Base-by-base conservation (phyloP, 371 early-diverging fungal species). In the Mucor mucedo region DNA sequence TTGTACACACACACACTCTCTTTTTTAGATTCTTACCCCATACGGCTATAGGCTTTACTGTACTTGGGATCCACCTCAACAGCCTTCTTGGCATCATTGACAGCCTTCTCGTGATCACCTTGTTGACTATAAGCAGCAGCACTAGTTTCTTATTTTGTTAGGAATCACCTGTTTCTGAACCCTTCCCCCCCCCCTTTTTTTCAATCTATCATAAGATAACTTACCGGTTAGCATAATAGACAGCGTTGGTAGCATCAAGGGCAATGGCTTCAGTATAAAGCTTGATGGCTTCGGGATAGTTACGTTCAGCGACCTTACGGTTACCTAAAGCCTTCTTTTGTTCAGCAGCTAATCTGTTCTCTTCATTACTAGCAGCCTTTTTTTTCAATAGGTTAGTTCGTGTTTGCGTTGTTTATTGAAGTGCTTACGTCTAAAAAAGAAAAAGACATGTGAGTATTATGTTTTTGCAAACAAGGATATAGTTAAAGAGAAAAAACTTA, bases 161-260 rank as follows among this genome's bases (percentile, higher is more conserved):
- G 47, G 21, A 47, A 7, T 21, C 16, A 5, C 21, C 3, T 6
- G 3, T 47, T 47, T 7, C 4, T 9, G 16, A 16, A 1, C 5
- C 21, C 13, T 0, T 0, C 45, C 21, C 21, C 21, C 21, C 21
- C 21, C 21, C 21, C 1, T 21, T 21, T 21, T 21, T 21, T 21
- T 21, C 21, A 21, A 21, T 21, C 21, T 21, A 21, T 21, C 21
- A 21, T 21, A 21, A 21, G 1, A 21, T 0, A 21, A 21, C 21
- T 21, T 84, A 93, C 93, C 98, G 87, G 89, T 98, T 98, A 30
- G 94, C 89, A 71, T 89, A 97, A 82, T 93, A 98, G 13, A 98
- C 94, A 29, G 98, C 95, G 66, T 95, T 95, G 57, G 70, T 78
- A 13, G 75, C 68, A 72, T 95, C 89, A 48, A 95, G 76, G 35